These are phyloP conservation scores for Spiraea crenata DNA, from an alignment of 331 rosid species.

Conservation along the genomic window DNA sequence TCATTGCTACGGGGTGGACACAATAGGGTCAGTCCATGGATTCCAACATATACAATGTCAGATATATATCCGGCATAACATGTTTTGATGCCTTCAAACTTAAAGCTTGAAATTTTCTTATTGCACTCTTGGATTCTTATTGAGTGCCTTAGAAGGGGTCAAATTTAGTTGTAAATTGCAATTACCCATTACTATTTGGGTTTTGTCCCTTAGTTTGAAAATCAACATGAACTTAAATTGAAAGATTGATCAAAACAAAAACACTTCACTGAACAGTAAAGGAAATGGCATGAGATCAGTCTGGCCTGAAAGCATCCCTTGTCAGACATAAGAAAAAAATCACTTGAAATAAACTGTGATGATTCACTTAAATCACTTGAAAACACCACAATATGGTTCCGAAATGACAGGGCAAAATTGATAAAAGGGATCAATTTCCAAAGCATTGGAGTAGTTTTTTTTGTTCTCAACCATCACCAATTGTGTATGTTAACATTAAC, in stretches of 20 bases:
- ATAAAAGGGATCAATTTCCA: not conserved
- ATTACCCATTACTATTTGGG: too few relatives aligned
- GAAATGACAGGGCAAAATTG: not conserved
- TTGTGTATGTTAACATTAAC: too few relatives aligned
- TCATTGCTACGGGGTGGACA: too few relatives aligned
- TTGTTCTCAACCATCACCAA: too few relatives aligned
- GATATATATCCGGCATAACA: not conserved
- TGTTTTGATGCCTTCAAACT: not conserved
- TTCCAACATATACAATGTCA: not conserved
- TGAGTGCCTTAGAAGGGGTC: not conserved
- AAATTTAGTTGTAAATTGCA: not conserved
- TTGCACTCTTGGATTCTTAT: not conserved
- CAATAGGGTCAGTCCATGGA: too few relatives aligned
- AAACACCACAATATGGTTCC: constrained; percentile 1
- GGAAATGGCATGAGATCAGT: not conserved
- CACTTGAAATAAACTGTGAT: not conserved
- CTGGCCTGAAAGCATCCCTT: too few relatives aligned
- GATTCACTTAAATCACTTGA: not conserved
- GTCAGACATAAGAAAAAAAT: too few relatives aligned
- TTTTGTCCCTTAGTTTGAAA: not conserved
- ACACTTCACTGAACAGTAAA: too few relatives aligned
- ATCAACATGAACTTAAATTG: not conserved
- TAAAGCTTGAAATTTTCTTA: not conserved
- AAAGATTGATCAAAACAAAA: too few relatives aligned
- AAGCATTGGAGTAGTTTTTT: too few relatives aligned